Conservation (phyloP, 441 rosid genomes). For the Rhodomyrtus psidioides region DNA sequence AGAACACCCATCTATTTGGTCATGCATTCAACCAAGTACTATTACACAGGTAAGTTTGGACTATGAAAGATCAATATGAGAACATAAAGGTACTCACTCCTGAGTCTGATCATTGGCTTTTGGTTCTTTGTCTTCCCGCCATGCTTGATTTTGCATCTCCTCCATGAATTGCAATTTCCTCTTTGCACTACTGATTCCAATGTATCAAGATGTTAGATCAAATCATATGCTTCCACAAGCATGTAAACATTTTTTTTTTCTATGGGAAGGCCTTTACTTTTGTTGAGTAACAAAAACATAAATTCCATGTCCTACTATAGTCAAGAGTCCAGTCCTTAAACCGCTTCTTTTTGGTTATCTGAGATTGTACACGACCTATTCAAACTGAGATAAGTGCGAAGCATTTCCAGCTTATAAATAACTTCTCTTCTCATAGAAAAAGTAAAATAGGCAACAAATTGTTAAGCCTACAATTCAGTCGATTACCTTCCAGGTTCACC, state of each 20-base stretch:
- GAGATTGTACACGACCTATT: neutral
- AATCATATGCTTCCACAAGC: neutral
- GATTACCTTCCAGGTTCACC: neutral
- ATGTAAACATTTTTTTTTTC: neutral
- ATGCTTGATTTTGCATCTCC: neutral
- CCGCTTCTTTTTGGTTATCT: neutral
- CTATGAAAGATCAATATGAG: neutral
- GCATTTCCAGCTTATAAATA: neutral
- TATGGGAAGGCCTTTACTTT: neutral
- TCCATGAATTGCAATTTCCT: neutral
- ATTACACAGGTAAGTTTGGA: neutral
- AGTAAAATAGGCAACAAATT: neutral
- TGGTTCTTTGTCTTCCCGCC: neutral
- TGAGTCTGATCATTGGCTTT: neutral
- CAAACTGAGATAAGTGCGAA: neutral
- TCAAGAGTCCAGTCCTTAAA: neutral
- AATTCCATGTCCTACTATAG: neutral
- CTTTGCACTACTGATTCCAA: neutral
- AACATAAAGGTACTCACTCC: neutral
- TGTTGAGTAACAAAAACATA: neutral
- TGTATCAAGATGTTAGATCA: neutral
- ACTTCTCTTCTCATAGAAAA: neutral
- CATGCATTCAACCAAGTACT: no score
- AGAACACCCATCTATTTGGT: no score
- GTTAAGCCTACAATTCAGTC: neutral